Evolutionary conservation across 805 yeast species (phyloP).

Genomic region (Yamadazyma olivae): DNA sequence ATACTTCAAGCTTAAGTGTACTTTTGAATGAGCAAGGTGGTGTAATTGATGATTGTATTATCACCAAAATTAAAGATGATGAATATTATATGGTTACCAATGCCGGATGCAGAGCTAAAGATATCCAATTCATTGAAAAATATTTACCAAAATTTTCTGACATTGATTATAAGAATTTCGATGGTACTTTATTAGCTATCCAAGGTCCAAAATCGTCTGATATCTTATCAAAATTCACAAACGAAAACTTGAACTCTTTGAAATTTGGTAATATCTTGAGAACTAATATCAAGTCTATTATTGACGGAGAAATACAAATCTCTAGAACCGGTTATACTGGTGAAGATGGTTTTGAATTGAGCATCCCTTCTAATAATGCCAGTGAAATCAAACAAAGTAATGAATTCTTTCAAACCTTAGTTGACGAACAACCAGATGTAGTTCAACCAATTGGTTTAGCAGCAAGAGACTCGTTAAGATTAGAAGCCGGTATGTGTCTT

Average conservation of each 20-base stretch:
- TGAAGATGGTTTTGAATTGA: conserved; percentile 95
- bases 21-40: conserved; percentile 71
- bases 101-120: conserved; percentile 91
- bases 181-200: conserved; percentile 78
- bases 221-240: conserved; percentile 62
- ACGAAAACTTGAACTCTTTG: conserved; percentile 53
- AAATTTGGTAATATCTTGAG: conserved; percentile 60
- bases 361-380: conserved; percentile 54
- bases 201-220: conserved; percentile 90
- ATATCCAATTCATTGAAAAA: conserved; percentile 56
- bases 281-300: conserved; percentile 45
- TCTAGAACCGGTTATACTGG: conserved; percentile 98
- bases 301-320: conserved; percentile 58
- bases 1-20: conserved; percentile 73
- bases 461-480: conserved; percentile 93
- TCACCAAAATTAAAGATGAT: conserved; percentile 77
- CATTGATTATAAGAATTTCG: conserved; percentile 46
- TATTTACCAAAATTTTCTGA: conserved; percentile 43
- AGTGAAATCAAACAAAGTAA: conserved; percentile 43
- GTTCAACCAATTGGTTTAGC: conserved; percentile 93
- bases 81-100: conserved; percentile 88
- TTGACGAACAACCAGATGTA: conserved; percentile 47
- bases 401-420: conserved; percentile 58
- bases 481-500: conserved; percentile 98
- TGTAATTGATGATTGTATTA: conserved; percentile 89